Evolutionary conservation across 2,329 filamentous ascomycete genomes (phyloP).

Genomic region (Chaetomiaceae sp.): DNA sequence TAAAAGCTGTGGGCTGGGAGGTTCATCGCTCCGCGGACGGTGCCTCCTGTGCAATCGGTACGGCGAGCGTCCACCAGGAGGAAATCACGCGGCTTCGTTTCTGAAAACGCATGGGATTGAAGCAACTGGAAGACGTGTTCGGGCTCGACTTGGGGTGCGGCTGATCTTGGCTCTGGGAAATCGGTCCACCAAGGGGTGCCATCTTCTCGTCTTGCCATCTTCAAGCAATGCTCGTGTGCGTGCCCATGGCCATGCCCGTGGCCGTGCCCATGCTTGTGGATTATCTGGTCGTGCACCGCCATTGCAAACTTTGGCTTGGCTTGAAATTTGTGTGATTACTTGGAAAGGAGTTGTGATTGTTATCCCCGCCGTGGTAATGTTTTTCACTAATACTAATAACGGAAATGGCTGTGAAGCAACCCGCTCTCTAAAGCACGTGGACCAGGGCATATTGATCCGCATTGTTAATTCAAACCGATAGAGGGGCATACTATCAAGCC

Average conservation of each 20-base stretch:
- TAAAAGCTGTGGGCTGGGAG: conserved; percentile 53
- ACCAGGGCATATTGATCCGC: neutral
- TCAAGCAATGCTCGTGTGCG: conserved; percentile 22
- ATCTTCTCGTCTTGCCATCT: conserved; percentile 25
- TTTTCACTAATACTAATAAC: too few relatives aligned
- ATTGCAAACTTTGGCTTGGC: neutral
- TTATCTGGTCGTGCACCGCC: neutral
- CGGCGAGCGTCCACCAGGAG: conserved; percentile 52
- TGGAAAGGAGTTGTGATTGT: neutral
- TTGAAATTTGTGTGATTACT: too few relatives aligned
- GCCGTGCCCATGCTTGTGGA: neutral
- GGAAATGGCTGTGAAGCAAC: too few relatives aligned
- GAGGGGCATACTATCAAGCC: too few relatives aligned
- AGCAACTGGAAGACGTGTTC: conserved; percentile 40
- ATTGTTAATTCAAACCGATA: neutral
- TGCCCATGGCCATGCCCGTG: neutral
- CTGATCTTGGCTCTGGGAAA: conserved; percentile 42
- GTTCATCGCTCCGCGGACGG: conserved; percentile 55
- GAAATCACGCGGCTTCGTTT: conserved; percentile 34
- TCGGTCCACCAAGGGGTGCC: conserved; percentile 37
- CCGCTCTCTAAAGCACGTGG: too few relatives aligned
- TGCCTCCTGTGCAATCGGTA: conserved; percentile 55
- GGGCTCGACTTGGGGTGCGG: conserved; percentile 36
- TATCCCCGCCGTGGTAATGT: too few relatives aligned
- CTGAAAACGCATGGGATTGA: conserved; percentile 33